Base-by-base conservation (phyloP, 495 filamentous ascomycete species). In the Penicillium fimorum region DNA sequence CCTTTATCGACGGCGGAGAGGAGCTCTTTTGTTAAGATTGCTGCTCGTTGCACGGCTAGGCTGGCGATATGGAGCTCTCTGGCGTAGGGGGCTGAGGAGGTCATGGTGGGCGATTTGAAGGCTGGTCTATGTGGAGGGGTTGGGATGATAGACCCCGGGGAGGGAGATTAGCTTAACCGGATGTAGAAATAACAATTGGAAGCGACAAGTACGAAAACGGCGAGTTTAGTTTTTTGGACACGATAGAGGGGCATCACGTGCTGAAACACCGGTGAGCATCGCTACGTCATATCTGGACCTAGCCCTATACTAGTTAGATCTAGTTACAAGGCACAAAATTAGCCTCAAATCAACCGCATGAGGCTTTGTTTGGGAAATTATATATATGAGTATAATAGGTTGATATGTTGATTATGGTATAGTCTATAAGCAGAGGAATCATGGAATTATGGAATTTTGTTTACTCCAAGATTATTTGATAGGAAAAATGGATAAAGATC, bases 21-120 rank as follows among this genome's bases (percentile, higher is more conserved):
- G 40, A 84, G 69, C 49, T 71, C 66, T 52, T 80, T 82, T 10
- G 82, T 84, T 17, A 81, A 58, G 35, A 80, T 61, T n/a, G 78
- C 67, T 32, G 80, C 81, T 61, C 79, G 72, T 51, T 83, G 81
- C 11, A 84, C 80, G 22, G 82, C 72, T 20, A 81, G 70, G 47
- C 74, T 70, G 38, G 79, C 82, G 37, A 83, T 67, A 32, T 73
- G 63, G 4, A 77, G 73, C 62, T 84, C 81, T 61, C 71, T 73
- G 58, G 64, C 58, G 69, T 77, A 79, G 43, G 70, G 58, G 42
- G 55, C 57, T 29, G 67, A 45, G 47, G 57, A 53, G 37, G 61
- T 55, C 37, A 49, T 61, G 50, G 60, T 57, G 27, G 47, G 50
- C 22, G 9, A 18, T 20, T 35, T 18, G 18, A 20, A 29, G n/a